Percentiles rank a stretch among this genome's conserved stretches.
phyloP scores from a whole-genome alignment of 2,329 filamentous ascomycete genomes.

The Chrysosporium keratinophilum region DNA sequence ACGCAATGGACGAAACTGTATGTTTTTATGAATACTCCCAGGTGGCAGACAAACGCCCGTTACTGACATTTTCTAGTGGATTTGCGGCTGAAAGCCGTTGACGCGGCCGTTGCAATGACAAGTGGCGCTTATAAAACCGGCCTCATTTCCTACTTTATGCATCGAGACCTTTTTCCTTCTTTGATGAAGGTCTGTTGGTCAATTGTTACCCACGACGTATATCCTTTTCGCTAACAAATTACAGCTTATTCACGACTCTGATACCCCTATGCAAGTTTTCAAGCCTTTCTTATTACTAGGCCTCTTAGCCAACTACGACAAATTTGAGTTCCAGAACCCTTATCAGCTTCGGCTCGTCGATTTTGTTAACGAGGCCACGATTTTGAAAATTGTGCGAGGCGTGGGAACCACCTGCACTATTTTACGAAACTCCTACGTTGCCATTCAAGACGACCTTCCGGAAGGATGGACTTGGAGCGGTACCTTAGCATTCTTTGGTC shows the following conservation, averaged over 20 bases:
- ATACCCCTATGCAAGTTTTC: conserved; percentile 52
- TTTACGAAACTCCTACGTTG: conserved; percentile 65
- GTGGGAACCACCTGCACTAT: conserved; percentile 61
- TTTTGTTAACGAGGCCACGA: conserved; percentile 84
- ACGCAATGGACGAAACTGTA: conserved; percentile 60
- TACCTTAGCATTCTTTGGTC: conserved; percentile 73
- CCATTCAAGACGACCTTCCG: conserved; percentile 78
- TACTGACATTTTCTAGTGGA: conserved; percentile 45
- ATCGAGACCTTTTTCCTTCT: conserved; percentile 84
- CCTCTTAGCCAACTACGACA: conserved; percentile 93
- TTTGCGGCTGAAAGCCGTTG: conserved; percentile 66
- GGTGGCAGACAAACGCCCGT: neutral
- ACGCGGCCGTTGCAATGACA: conserved; percentile 70
- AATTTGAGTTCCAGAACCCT: conserved; percentile 96
- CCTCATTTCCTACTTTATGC: conserved; percentile 86
- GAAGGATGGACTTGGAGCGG: conserved; percentile 77
- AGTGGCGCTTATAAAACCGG: conserved; percentile 95
- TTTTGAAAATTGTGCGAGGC: conserved; percentile 67
- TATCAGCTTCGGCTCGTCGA: conserved; percentile 87
- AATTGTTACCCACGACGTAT: neutral
- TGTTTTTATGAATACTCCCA: conserved; percentile 26
- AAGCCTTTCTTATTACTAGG: conserved; percentile 75
- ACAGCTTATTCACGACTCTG: conserved; percentile 74
- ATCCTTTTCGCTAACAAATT: conserved; percentile 13
- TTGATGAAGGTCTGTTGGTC: conserved; percentile 67